Evolutionary conservation across 495 filamentous ascomycete genomes (phyloP).

Genomic region (Cercophora sp.): DNA sequence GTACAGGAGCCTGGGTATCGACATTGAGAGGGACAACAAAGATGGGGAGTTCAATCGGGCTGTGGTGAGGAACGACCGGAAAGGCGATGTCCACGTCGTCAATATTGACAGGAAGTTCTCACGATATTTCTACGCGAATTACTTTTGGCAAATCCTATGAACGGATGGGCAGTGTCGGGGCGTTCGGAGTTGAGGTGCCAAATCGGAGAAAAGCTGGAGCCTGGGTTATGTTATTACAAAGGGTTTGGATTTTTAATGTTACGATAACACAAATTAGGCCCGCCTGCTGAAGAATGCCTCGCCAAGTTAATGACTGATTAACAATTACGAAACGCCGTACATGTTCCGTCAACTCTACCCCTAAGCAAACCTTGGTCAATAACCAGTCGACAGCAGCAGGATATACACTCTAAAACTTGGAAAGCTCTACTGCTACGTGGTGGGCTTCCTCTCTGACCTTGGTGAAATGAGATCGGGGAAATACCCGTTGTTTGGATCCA

Average conservation of each 20-base stretch:
- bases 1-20: conserved; percentile 85
- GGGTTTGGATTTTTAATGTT: too few species aligned
- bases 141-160: conserved; percentile 92
- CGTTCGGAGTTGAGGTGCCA: not conserved
- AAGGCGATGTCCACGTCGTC: conserved; percentile 91
- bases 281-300: too few species aligned
- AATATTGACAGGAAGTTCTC: conserved; percentile 92
- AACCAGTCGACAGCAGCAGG: too few species aligned
- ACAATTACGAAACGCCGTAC: too few species aligned
- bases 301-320: too few species aligned
- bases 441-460: not conserved
- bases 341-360: too few species aligned
- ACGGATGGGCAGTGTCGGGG: conserved; percentile 3
- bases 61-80: conserved; percentile 77
- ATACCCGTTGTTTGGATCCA: conserved; percentile 1
- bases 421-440: not conserved
- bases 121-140: conserved; percentile 88
- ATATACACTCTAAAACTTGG: not conserved
- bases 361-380: too few species aligned
- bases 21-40: conserved; percentile 71
- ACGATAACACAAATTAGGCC: too few species aligned
- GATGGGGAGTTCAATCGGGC: conserved; percentile 78
- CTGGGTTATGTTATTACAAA: too few species aligned
- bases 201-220: not conserved
- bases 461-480: not conserved